Evolutionary conservation across 768 basidiomycete genomes (phyloP), one percentile per base, ranked within the genome.

Genomic region (Lactarius hengduanensis): DNA sequence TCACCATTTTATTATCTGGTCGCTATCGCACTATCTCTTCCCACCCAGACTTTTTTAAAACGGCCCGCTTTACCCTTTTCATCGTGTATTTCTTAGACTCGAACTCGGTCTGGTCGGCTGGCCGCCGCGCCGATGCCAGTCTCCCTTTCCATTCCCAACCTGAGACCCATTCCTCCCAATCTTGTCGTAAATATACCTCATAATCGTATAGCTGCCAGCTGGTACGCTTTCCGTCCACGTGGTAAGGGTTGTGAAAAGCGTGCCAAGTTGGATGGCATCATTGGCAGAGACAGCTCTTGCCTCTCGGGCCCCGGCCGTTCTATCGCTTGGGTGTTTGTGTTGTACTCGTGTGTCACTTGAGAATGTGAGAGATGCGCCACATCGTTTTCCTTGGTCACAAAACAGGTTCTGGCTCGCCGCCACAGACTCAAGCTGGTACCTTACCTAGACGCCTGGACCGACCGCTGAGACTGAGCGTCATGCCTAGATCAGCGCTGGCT

Each of bases 121-220:
- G 66, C 60, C 43, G 43, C 55, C 55, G 20, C n/a, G 60, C 45
- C 45, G 55, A 40, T 57, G 64, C 38, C 32, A 16, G 28, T 43
- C 20, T 26, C 26, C 22, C 3, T 15, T 53, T n/a, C 8, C 22
- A 53, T 53, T 32, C 13, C 22, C 22, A 53, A 53, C 22, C 50
- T 22, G 47, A 50, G 47, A 22, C 11, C 18, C 20, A 38, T 45
- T n/a, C 61, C 38, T 57, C 47, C 36, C 43, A 57, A 28, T 43
- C 55, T 53, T 66, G 60, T 57, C 61, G 36, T 66, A 66, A 59
- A 67, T 67, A 67, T 67, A 67, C 62, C 61, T 59, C 28, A 62
- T 63, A 59, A 67, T 67, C 40, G 30, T 67, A 67, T 63, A 45
- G 66, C 41, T 58, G 30, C 56, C 26, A n/a, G n/a, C 47, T 26